Evolutionary conservation across 768 basidiomycete species (phyloP), one percentile per base, ranked within the genome.

Genomic region (Austroboletus eburneus): DNA sequence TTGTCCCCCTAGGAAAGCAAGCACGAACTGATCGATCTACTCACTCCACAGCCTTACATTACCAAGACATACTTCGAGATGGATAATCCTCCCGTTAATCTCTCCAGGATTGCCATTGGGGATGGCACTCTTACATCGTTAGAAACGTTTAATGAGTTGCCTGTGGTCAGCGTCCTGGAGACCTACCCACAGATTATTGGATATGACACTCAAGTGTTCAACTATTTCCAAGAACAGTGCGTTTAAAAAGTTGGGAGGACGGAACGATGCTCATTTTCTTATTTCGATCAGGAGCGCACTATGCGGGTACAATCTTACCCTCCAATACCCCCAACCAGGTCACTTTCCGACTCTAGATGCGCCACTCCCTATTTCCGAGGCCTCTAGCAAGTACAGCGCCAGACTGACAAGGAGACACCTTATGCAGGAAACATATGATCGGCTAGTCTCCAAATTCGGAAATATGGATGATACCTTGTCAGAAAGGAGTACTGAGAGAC

Each of bases 181-280:
- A 86, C 86, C 7, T 84, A 81, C 59, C 86, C 86, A 7, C 85
- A 87, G 57, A 64, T 87, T 33, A 85, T 88, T 40, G 80, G 78
- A 29, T 88, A 87, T 55, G 79, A 87, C 53, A 66, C 69, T n/a
- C 73, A 75, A 9, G 81, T 84, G 1, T 85, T 76, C 59, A 71
- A 79, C 47, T 83, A 83, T 57, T 87, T 87, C 67, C 71, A 75
- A 55, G 71, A 78, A 53, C 82, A 85, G 84, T 85, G 51, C 46
- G 81, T 68, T 21, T 14, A 27, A 42, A 38, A n/a, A n/a, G n/a
- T 5, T 7, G 3, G 21, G 18, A 14, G 22, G 13, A 3, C 4
- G 9, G 17, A 25, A 9, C 7, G 12, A 27, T 48, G 24, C 39
- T 54, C 4, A 42, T 36, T 46, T 20, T 43, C 21, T 24, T 5